Percentiles rank a stretch among this genome's conserved stretches.
phyloP scores from a whole-genome alignment of 1,284 basidiomycete species.

The Flammula alnicola region DNA sequence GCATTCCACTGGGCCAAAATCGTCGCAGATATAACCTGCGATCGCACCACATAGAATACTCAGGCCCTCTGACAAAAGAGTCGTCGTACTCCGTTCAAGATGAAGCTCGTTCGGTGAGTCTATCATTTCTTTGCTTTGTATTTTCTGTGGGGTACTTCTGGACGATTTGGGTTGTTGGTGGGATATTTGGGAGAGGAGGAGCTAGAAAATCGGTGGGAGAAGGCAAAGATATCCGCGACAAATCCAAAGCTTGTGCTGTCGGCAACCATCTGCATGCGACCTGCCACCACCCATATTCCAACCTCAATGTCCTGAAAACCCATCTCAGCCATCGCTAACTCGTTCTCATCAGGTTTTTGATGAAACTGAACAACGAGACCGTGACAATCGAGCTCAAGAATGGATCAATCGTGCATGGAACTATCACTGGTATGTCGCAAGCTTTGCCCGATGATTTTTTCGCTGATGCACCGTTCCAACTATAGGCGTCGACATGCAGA shows the following conservation, averaged over 20 bases:
- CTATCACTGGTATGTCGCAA: constrained; percentile 81
- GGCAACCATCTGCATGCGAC: neutral
- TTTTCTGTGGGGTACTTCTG: constrained; percentile 1
- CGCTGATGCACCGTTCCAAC: constrained; percentile 6
- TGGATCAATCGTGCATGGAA: constrained; percentile 93
- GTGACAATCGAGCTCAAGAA: constrained; percentile 99
- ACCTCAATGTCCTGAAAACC: neutral
- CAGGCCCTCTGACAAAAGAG: neutral
- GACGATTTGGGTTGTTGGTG: neutral
- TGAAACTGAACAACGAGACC: constrained; percentile 99
- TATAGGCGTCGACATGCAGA: constrained; percentile 92
- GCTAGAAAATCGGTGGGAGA: neutral
- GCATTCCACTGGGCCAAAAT: neutral
- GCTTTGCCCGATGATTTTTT: neutral
- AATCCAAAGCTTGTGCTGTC: neutral
- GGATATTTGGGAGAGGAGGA: neutral
- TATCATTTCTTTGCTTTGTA: constrained; percentile 7
- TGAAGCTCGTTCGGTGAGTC: constrained; percentile 52
- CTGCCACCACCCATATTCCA: neutral
- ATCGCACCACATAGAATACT: neutral
- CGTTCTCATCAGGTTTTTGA: constrained; percentile 80
- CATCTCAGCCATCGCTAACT: constrained; percentile 6
- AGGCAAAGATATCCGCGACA: neutral
- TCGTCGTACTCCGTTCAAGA: constrained; percentile 25
- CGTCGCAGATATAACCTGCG: constrained; percentile 5